phyloP scores from a whole-genome alignment of 225 moss, liverwort and hornwort genomes.

The Antitrichia curtipendula region DNA sequence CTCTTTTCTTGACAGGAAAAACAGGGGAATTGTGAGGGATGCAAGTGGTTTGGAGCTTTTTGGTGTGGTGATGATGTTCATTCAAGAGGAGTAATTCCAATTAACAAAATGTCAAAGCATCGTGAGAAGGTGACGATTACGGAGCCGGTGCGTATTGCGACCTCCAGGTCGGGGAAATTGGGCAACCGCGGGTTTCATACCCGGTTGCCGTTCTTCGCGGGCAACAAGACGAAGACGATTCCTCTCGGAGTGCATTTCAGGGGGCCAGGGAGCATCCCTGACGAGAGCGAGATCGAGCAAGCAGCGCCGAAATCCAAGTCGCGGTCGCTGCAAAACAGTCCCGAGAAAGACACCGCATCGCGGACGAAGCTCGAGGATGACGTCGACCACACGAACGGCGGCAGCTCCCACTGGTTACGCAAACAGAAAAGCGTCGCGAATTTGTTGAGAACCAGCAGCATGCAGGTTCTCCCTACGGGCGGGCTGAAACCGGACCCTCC shows the following conservation, averaged over 20 bases:
- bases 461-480: not conserved
- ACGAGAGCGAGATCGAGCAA: not conserved
- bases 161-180: not conserved
- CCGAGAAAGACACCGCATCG: not conserved
- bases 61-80: not conserved
- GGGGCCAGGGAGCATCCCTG: not conserved
- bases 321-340: slow-evolving; percentile 32
- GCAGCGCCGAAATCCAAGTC: slow-evolving; percentile 7
- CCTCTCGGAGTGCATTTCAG: slow-evolving; percentile 21
- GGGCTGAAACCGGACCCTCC: not conserved
- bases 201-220: slow-evolving; percentile 11
- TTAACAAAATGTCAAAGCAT: slow-evolving; percentile 14
- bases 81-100: not conserved
- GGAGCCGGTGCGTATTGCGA: not conserved
- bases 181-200: slow-evolving; percentile 3
- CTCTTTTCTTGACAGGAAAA: not conserved
- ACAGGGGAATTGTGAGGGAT: not conserved
- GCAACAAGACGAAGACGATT: slow-evolving; percentile 15
- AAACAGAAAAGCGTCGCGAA: not conserved
- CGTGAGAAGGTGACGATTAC: slow-evolving; percentile 29
- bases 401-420: not conserved
- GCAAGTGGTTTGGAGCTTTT: not conserved
- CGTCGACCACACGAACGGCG: not conserved
- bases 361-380: not conserved
- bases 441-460: slow-evolving; percentile 5